Evolutionary conservation across 2,329 filamentous ascomycete species (phyloP), one percentile per base, ranked within the genome.

Genomic region (Calycina marina): DNA sequence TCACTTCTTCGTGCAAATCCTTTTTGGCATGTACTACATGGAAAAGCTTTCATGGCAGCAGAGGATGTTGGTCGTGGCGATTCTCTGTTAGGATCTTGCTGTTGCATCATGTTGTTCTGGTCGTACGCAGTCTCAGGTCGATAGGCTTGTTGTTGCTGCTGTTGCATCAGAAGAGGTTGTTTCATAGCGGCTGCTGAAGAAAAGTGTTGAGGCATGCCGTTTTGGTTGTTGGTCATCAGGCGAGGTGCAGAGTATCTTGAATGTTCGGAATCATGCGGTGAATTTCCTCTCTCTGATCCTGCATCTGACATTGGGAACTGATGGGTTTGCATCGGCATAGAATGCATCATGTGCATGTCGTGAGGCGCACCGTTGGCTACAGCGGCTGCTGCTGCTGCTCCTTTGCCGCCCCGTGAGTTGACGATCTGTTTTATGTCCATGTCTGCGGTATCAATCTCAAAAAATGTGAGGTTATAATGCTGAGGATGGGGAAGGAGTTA

Each of bases 1-100:
- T 98, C 90, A 58, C 88, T 96, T 43, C 90, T 71, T 49, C 90
- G 68, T 32, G 90, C 90, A 54, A 98, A 98, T 14, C 79, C 80
- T 58, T 96, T 96, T 36, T 69, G 70, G 55, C 90, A 98, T 3
- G 80, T 88, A 42, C 75, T 80, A 60, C 90, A 98, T 14, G 84
- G 77, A 51, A 90, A 94, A 1, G 82, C 76, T 59, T 94, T 81
- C 41, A 49, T 56, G 17, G 39, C 40, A 12, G 28, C 34, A 20
- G 50, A 46, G 14, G 34, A 39, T 22, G 44, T 27, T 28, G 30
- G 32, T 31, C 39, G 32, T 28, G 42, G 41, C 17, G 35, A 27
- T 11, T 35, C 34, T 29, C 40, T 39, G 13, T 24, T 35, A 11
- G 33, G 40, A n/a, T 50, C 45, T 36, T 50, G 52, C 12, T 45